These are phyloP conservation scores for Glycyrrhiza uralensis DNA, from an alignment of 306 rosid genomes.

Conservation along the genomic window DNA sequence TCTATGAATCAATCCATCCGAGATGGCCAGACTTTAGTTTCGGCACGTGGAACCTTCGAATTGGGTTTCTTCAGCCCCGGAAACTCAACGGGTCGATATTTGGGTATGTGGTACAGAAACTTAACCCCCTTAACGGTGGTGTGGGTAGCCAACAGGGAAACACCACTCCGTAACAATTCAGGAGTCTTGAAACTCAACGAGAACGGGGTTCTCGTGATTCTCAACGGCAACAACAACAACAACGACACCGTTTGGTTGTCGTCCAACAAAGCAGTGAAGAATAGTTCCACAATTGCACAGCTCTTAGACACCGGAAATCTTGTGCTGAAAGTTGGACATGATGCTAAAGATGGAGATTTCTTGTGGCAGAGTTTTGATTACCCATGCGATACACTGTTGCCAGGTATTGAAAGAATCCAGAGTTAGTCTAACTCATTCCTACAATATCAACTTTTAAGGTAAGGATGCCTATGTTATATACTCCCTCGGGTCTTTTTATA, in stretches of 20 bases:
- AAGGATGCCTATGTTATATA: too few relatives aligned
- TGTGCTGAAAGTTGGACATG: constrained; percentile 12
- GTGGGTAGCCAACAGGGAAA: constrained; percentile 33
- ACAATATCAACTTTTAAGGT: too few relatives aligned
- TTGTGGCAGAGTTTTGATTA: constrained; percentile 37
- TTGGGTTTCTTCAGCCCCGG: constrained; percentile 23
- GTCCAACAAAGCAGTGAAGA: neutral
- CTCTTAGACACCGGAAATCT: constrained; percentile 23
- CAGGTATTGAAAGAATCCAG: too few relatives aligned
- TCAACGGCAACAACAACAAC: constrained; percentile 9
- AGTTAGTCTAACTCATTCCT: too few relatives aligned
- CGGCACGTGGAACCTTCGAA: constrained; percentile 15
- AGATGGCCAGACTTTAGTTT: constrained; percentile 24
- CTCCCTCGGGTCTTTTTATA: too few relatives aligned
- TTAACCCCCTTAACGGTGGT: constrained; percentile 5
- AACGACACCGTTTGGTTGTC: constrained; percentile 9
- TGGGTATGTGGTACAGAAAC: constrained; percentile 26
- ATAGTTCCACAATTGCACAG: neutral
- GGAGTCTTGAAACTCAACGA: constrained; percentile 19
- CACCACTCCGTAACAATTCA: neutral
- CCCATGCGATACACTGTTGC: constrained; percentile 16
- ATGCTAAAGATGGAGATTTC: neutral
- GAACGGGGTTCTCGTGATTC: constrained; percentile 15
- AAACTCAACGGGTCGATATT: constrained; percentile 6
- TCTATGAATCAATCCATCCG: neutral